These are phyloP conservation scores for Malus hybrid DNA, from an alignment of 331 rosid genomes.

Conservation along the genomic window DNA sequence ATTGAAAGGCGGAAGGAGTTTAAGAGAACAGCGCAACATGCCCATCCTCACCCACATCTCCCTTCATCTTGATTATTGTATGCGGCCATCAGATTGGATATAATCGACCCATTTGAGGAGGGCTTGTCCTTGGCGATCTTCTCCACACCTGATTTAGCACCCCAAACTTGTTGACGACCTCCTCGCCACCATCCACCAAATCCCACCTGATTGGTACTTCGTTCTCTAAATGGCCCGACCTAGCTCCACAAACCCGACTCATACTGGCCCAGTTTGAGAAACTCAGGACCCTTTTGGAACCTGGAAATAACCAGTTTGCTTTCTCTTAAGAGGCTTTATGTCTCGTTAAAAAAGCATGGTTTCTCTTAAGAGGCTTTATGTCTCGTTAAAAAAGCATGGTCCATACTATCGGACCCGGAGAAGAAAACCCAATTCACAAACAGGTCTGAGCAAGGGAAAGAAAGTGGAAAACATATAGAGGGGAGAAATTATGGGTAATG, in stretches of 20 bases:
- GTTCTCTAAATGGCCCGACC: slow-evolving; percentile 14
- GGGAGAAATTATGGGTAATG: not conserved
- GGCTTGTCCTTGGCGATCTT: too few relatives aligned
- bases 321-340: slow-evolving; percentile 8
- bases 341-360: slow-evolving; percentile 20
- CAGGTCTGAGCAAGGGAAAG: not conserved
- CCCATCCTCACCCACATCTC: too few relatives aligned
- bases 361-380: slow-evolving; percentile 8
- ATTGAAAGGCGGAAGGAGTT: too few relatives aligned
- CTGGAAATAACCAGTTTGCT: slow-evolving; percentile 6
- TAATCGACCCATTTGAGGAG: too few relatives aligned
- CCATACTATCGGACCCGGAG: slow-evolving; percentile 7
- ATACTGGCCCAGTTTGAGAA: slow-evolving; percentile 13
- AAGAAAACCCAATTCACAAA: slow-evolving; percentile 12
- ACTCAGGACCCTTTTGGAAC: slow-evolving; percentile 8
- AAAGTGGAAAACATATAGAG: not conserved
- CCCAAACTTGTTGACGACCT: not conserved
- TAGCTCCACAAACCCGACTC: slow-evolving; percentile 3
- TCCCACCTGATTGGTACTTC: slow-evolving; percentile 22
- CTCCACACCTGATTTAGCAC: too few relatives aligned
- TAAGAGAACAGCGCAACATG: too few relatives aligned
- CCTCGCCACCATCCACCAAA: not conserved
- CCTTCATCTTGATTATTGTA: too few relatives aligned
- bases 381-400: slow-evolving; percentile 20
- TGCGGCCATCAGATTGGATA: too few relatives aligned